Base-by-base conservation (phyloP, 768 basidiomycete species). In the Termitomyces heimii region DNA sequence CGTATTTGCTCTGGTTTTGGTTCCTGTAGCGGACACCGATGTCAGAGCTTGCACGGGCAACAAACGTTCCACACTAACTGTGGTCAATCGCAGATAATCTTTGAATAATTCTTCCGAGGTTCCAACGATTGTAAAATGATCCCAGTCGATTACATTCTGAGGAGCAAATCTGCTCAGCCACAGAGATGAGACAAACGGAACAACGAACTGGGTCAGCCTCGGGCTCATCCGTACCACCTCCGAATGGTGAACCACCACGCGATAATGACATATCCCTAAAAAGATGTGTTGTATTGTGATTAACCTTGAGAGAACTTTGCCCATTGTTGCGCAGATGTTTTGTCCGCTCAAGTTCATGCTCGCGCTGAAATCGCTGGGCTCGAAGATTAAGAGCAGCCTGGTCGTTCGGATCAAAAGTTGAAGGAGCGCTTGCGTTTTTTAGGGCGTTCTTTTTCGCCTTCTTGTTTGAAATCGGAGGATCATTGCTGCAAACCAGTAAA, bases 111-210 rank as follows among this genome's bases (percentile, higher is more conserved):
- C 89, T 65, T 80, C 79, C 53, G 82, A 94, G 42, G 89, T 95
- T 50, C 97, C 97, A 55, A 96, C 93, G 65, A 99, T 98, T 7
- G 95, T 98, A 71, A 86, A 81, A 57, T 85, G 85, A 75, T 99
- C 97, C 97, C 97, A 99, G 68, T 95, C 88, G 53, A 94, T 87
- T 9, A 96, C 94, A 65, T 95, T 96, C 96, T 98, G 56, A 49
- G 34, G n/a, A 53, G 35, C 5, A 45, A 26, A 10, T 16, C 53
- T 52, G 24, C 43, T 28, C 31, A 55, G 35, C n/a, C 26, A 31
- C 16, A 44, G 35, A 57, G 24, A 32, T n/a, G 44, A 46, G 14
- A 34, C 37, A 53, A 59, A 39, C 49, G 31, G n/a, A 48, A 42
- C 12, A 22, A 77, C 86, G 43, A 65, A 91, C 88, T 57, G 85